phyloP scores from a whole-genome alignment of 1,139 yeast genomes.

The Lodderomyces elongisporus region DNA sequence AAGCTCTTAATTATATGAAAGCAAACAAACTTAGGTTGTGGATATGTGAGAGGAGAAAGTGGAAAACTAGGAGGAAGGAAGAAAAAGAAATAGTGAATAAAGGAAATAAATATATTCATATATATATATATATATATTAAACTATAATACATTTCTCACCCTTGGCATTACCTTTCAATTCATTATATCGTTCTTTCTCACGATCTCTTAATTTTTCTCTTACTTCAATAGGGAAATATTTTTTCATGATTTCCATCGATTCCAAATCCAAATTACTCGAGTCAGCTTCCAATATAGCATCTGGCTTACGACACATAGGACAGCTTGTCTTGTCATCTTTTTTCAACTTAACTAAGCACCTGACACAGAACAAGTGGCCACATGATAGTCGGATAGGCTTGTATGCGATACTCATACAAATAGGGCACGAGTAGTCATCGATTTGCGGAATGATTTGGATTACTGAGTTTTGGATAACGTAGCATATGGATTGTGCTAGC shows the following conservation, averaged over 20 bases:
- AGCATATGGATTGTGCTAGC: conserved; percentile 52
- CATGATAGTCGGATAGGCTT: conserved; percentile 64
- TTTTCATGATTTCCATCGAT: conserved; percentile 48
- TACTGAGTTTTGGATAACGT: conserved; percentile 49
- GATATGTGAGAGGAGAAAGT: no score
- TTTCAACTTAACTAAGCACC: conserved; percentile 66
- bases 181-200: conserved; percentile 47
- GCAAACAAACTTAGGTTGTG: no score
- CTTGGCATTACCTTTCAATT: conserved; percentile 18
- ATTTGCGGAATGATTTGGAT: conserved; percentile 62
- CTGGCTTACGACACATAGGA: conserved; percentile 57
- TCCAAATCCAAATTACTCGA: conserved; percentile 55
- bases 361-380: conserved; percentile 64
- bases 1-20: no score
- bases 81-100: no score
- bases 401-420: conserved; percentile 64
- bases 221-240: conserved; percentile 62
- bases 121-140: no score
- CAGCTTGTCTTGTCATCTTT: conserved; percentile 54
- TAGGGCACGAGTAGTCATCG: conserved; percentile 71
- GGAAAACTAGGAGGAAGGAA: no score
- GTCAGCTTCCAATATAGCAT: conserved; percentile 55
- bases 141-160: no score
- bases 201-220: conserved; percentile 57
- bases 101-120: no score